Conservation (phyloP, 2,329 filamentous ascomycete genomes). For the Aspergillus eucalypticola region DNA sequence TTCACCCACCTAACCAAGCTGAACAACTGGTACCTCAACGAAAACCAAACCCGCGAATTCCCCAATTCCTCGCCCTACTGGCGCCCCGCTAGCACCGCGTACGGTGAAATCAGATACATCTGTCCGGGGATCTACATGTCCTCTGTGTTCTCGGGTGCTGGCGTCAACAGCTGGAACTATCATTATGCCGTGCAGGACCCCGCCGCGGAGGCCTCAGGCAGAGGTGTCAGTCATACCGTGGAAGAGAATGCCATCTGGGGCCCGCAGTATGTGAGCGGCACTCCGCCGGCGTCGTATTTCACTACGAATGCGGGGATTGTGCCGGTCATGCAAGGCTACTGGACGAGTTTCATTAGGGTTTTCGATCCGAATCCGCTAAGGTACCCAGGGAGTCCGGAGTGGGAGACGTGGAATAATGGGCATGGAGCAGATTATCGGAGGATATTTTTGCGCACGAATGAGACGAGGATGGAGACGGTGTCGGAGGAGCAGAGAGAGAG, state of each 20-base stretch:
- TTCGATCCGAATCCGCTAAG: conserved; percentile 65
- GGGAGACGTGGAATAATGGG: conserved; percentile 50
- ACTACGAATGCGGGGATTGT: conserved; percentile 60
- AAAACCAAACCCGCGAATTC: conserved; percentile 47
- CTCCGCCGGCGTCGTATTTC: conserved; percentile 58
- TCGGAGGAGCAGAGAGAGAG: conserved; percentile 41
- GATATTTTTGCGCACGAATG: conserved; percentile 48
- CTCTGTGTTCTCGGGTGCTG: conserved; percentile 38
- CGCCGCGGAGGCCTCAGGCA: conserved; percentile 51
- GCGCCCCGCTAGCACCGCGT: conserved; percentile 59
- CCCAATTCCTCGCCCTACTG: conserved; percentile 57
- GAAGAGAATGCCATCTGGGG: conserved; percentile 70
- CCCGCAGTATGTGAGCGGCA: conserved; percentile 53
- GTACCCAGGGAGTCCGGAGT: conserved; percentile 49
- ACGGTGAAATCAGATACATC: conserved; percentile 66
- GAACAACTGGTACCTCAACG: conserved; percentile 58
- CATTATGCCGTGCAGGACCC: conserved; percentile 68
- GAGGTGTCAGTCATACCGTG: conserved; percentile 67
- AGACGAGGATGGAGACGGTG: conserved; percentile 51
- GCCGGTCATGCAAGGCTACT: conserved; percentile 67
- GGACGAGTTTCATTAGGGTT: conserved; percentile 69
- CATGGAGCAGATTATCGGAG: conserved; percentile 33
- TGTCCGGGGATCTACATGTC: conserved; percentile 63
- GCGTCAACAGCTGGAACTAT: conserved; percentile 62
- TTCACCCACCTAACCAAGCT: conserved; percentile 53